Conservation (phyloP, 371 early-diverging fungal genomes). For the Rhizopus stolonifer region DNA sequence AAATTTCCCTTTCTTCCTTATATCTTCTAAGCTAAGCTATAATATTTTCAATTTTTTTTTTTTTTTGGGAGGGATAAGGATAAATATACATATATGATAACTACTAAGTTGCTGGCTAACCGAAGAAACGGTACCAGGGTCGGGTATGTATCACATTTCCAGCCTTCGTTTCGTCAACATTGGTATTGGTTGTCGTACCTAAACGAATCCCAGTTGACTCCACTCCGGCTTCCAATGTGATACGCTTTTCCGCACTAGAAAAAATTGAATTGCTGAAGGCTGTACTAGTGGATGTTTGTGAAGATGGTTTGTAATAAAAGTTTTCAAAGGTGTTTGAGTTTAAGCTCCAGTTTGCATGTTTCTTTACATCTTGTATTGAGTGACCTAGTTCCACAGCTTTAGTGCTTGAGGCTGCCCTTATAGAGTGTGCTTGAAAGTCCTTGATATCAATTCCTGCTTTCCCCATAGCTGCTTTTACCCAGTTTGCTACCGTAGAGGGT, state of each 20-base stretch:
- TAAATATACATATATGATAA: too few relatives aligned
- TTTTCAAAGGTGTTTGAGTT: conserved; percentile 11
- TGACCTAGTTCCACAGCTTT: conserved; percentile 8
- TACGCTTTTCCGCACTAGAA: conserved; percentile 7
- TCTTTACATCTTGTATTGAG: not conserved
- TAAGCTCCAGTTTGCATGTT: conserved; percentile 10
- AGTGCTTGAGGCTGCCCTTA: conserved; percentile 10
- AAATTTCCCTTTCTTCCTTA: too few relatives aligned
- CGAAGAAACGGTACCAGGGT: too few relatives aligned
- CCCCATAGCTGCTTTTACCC: conserved; percentile 7
- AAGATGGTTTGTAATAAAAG: conserved; percentile 8
- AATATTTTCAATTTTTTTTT: too few relatives aligned
- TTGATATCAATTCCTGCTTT: conserved; percentile 6
- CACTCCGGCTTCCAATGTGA: conserved; percentile 10
- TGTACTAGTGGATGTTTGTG: not conserved
- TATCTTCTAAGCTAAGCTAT: too few relatives aligned
- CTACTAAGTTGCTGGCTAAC: too few relatives aligned
- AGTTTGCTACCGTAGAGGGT: conserved; percentile 4
- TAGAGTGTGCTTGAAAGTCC: conserved; percentile 3
- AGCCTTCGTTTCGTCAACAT: too few relatives aligned
- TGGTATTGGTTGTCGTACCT: conserved; percentile 10
- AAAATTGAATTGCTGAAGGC: conserved; percentile 7
- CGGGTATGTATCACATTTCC: too few relatives aligned
- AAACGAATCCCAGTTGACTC: conserved; percentile 10
- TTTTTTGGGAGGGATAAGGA: too few relatives aligned